These are phyloP conservation scores for Leccinum aurantiacum DNA, from an alignment of 768 basidiomycete genomes.

Conservation along the genomic window DNA sequence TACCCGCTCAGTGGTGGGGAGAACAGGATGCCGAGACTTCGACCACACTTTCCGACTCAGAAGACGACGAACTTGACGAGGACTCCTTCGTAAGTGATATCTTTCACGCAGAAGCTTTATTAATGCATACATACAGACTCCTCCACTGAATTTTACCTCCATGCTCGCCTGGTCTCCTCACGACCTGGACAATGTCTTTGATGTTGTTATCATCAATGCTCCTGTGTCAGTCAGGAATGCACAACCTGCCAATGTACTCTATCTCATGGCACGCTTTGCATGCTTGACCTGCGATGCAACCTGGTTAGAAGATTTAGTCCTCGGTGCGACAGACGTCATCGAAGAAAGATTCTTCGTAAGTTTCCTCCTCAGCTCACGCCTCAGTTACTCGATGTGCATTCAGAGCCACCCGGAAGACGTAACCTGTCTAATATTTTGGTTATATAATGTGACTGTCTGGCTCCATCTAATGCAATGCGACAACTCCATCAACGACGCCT, in stretches of 20 bases:
- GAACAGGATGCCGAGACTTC: slow-evolving; percentile 44
- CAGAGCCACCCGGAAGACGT: slow-evolving; percentile 85
- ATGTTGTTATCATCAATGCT: slow-evolving; percentile 78
- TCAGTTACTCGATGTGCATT: slow-evolving; percentile 16
- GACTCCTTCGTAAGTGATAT: slow-evolving; percentile 45
- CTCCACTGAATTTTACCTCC: slow-evolving; percentile 69
- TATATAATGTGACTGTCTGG: slow-evolving; percentile 89
- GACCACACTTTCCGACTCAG: slow-evolving; percentile 46
- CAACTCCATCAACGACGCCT: slow-evolving; percentile 71
- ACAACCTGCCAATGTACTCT: slow-evolving; percentile 89
- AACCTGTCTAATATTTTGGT: slow-evolving; percentile 88
- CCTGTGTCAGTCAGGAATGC: slow-evolving; percentile 68
- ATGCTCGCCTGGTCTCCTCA: slow-evolving; percentile 94
- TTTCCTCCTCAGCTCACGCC: slow-evolving; percentile 15
- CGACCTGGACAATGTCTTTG: slow-evolving; percentile 73
- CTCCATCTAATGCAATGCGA: slow-evolving; percentile 90
- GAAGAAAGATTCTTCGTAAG: slow-evolving; percentile 92
- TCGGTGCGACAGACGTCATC: slow-evolving; percentile 88
- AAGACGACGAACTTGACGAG: slow-evolving; percentile 51
- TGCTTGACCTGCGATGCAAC: slow-evolving; percentile 84
- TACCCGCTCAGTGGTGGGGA: slow-evolving; percentile 68
- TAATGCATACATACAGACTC: slow-evolving; percentile 50
- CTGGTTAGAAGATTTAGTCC: slow-evolving; percentile 91
- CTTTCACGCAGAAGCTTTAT: neutral
- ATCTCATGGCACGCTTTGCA: slow-evolving; percentile 92